These are phyloP conservation scores for Inosperma sp. DNA, from an alignment of 768 basidiomycete genomes.

Conservation along the genomic window DNA sequence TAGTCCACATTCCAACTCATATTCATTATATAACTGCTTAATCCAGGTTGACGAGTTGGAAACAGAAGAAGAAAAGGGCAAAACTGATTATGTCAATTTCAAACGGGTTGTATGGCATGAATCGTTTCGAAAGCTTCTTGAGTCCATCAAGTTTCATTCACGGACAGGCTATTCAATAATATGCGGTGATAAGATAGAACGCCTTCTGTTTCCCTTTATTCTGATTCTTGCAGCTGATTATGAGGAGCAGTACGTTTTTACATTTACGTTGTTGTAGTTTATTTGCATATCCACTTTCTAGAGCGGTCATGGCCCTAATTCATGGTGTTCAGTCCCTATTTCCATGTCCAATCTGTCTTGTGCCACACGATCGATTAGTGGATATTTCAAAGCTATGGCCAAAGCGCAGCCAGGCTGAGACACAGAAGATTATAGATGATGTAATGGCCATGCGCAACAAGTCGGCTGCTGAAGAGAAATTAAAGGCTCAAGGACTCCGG, in stretches of 20 bases:
- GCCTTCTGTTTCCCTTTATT: conserved; percentile 33
- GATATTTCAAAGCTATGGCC: conserved; percentile 2
- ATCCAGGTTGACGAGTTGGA: conserved; percentile 23
- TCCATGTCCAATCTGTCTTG: conserved; percentile 35
- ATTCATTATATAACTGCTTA: background rate
- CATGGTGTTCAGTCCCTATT: conserved; percentile 22
- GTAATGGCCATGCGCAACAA: background rate
- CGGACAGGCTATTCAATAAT: background rate
- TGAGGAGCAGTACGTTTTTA: conserved; percentile 39
- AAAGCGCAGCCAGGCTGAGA: conserved; percentile 5
- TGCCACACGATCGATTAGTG: conserved; percentile 18
- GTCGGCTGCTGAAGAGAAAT: conserved; percentile 8
- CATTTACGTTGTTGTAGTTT: background rate
- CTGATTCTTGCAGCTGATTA: conserved; percentile 40
- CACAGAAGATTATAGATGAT: background rate
- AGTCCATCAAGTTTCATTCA: conserved; percentile 14
- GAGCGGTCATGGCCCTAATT: conserved; percentile 35
- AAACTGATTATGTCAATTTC: conserved; percentile 29
- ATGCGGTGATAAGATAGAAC: conserved; percentile 20
- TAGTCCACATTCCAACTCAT: conserved; percentile 2
- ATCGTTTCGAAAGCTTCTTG: conserved; percentile 27
- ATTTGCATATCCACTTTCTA: conserved; percentile 11
- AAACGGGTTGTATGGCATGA: conserved; percentile 38
- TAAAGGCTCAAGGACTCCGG: conserved; percentile 7
- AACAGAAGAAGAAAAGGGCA: conserved; percentile 23